Base-by-base conservation (phyloP, 1,284 basidiomycete genomes). In the Polyporus tsugae region DNA sequence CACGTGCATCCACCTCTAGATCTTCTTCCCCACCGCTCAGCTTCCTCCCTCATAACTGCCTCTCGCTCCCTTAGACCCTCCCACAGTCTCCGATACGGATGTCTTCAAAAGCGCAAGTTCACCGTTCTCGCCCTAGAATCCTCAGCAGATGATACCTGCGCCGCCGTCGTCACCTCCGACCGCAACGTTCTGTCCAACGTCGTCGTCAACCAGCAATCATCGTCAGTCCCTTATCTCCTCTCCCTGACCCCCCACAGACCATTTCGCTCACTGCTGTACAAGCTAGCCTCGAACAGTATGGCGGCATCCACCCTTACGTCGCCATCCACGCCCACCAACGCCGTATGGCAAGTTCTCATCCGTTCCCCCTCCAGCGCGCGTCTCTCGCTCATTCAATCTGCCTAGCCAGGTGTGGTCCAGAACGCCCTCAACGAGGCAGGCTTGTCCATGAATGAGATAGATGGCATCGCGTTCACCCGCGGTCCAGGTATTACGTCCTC, bases 141-240 rank as follows among this genome's bases (percentile, higher is more conserved):
- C 0, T 95, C 94, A 13, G 95, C 95, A 6, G 96, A 98, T 79
- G 96, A 97, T 77, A 93, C 95, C 1, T 96, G 95, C 75, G 94
- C 91, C 19, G 92, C 95, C 1, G 84, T 98, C 64, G 91, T 97
- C 60, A 86, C 87, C 38, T 91, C 89, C 0, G 81, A 87, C 29
- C 85, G 89, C 10, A 75, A 84, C 65, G 90, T 98, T 60, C 86
- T 94, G 61, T 90, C 94, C 4, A 96, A 95, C 79, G 86, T 96
- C 9, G 92, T 97, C 67, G 81, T 94, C 49, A 93, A 91, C 76
- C 95, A 97, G 76, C 86, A 93, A 74, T 74, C 86, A 25, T 78
- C 62, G 88, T 67, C 59, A n/a, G 35, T 25, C 35, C 36, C 44
- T 4, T 10, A 57, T 38, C 25, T 33, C 3, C 13, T n/a, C 6